Base-by-base conservation (phyloP, 805 yeast genomes). In the Hanseniaspora lachancei region DNA sequence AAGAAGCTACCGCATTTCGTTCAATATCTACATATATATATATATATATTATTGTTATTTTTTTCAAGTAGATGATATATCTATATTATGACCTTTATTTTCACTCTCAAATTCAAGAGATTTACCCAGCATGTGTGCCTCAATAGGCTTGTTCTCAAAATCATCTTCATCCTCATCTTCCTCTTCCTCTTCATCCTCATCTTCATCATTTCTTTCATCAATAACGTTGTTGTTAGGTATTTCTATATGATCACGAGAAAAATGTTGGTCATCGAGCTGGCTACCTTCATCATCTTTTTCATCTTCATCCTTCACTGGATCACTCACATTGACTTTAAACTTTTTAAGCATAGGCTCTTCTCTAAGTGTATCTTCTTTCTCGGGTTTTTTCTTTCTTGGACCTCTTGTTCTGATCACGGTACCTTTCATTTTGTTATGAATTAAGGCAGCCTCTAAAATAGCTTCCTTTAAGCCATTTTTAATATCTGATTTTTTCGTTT, bases 401-500 rank as follows among this genome's bases (percentile, higher is more conserved):
- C 61, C 15, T 55, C 58, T 24, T 57, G 63, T n/a, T 58, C 63
- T 42, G 60, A 42, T 29, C 47, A 42, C 21, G 5, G 47, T 42
- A n/a, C 47, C 47, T 24, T 42, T 42, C 65, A 95, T 77, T 57
- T 77, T 77, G 63, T 83, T 80, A 61, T 87, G 96, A 52, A 83
- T 85, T 63, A 82, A 89, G 65, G 83, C 88, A 53, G 84, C 68
- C 57, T 84, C 81, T 62, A 80, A 80, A 66, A 79, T 89, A 2
- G 89, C 89, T 60, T 78, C 79, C 57, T 86, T 77, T 10, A 77
- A 86, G 32, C 80, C 84, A 40, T 81, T 84, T 57, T 74, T 78
- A 61, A 89, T 73, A 53, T 72, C 74, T 13, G 24, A 2, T 7
- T 21, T 29, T 35, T 12, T 35, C 18, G 16, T 8, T 16, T 34